Evolutionary conservation across 495 filamentous ascomycete genomes (phyloP).

Genomic region (Penicillium macrosclerotiorum): DNA sequence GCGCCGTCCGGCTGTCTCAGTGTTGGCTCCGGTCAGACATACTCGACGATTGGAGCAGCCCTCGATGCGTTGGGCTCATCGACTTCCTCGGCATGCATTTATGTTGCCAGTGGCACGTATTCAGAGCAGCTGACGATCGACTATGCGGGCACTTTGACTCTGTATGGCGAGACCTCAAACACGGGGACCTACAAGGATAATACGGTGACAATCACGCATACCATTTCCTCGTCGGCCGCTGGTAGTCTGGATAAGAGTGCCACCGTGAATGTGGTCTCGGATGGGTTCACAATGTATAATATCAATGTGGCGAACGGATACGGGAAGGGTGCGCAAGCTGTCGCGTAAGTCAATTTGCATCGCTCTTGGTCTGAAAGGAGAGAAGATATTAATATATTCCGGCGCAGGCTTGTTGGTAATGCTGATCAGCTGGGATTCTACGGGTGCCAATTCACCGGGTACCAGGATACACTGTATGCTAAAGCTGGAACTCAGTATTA

Average conservation of each 20-base stretch:
- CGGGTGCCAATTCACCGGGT: constrained; percentile 56
- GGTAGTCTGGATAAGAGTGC: constrained; percentile 48
- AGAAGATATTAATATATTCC: not conserved
- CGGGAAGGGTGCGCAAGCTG: constrained; percentile 32
- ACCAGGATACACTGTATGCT: constrained; percentile 63
- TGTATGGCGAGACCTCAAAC: constrained; percentile 59
- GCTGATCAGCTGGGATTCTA: constrained; percentile 57
- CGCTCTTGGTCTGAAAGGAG: no score
- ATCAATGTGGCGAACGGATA: constrained; percentile 58
- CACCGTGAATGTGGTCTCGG: constrained; percentile 54
- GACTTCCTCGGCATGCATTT: constrained; percentile 28
- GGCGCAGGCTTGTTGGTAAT: constrained; percentile 43
- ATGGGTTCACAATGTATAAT: constrained; percentile 58
- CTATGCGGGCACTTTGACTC: constrained; percentile 26
- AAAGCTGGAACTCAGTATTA: constrained; percentile 58
- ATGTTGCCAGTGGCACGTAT: constrained; percentile 41
- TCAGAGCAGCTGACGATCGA: constrained; percentile 53
- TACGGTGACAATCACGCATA: constrained; percentile 58
- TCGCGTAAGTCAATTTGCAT: constrained; percentile 27
- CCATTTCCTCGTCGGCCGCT: constrained; percentile 43
- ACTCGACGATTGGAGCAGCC: constrained; percentile 27
- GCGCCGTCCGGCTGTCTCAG: constrained; percentile 30
- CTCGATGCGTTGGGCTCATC: constrained; percentile 24
- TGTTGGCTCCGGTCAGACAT: constrained; percentile 24
- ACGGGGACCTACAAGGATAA: constrained; percentile 54